Base-by-base conservation (phyloP, 139 green algal species). In the Volvox africanus region DNA sequence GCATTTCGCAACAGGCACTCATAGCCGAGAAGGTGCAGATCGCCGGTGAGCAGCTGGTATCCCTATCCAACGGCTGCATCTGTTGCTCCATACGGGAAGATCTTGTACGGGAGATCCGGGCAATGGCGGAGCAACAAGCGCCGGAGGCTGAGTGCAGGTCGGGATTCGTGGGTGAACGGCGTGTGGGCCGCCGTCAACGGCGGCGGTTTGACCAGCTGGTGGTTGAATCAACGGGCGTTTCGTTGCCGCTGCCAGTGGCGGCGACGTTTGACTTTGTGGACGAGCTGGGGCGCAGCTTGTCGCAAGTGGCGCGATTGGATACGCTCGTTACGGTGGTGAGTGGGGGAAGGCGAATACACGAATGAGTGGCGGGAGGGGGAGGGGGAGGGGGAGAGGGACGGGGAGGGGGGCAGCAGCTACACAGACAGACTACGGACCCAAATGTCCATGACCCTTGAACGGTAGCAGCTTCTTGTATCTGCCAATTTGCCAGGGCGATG, bases 181-280 rank as follows among this genome's bases (percentile, higher is more conserved):
- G 91, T 33, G 37, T 84, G 37, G 78, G 88, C 75, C 71, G 80
- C 79, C 22, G 87, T 78, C 44, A 62, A 1, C 69, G 69, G 30
- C 73, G 86, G 71, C 86, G 86, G 21, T 98, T 98, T 89, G 97
- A 99, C 78, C 93, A 94, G 89, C 91, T 98, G 19, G 62, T 99
- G 16, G 94, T 99, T 2, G 97, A 99, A 88, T 96, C 92, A 78
- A 98, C 97, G 0, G 97, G 97, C 87, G 96, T 99, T 76, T 95
- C 93, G 22, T 90, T 98, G 80, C 97, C 97, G 13, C 84, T 96
- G 91, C 94, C 95, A 36, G 94, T 98, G 35, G 95, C 95, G 26
- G 94, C 95, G 22, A 94, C 94, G 33, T 97, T 97, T 73, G 89
- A 91, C 32, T 92, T 91, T 61, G 65, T 65, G 6, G 93, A 88